Conservation (phyloP, 306 rosid genomes). For the Amphicarpaea edgeworthii region DNA sequence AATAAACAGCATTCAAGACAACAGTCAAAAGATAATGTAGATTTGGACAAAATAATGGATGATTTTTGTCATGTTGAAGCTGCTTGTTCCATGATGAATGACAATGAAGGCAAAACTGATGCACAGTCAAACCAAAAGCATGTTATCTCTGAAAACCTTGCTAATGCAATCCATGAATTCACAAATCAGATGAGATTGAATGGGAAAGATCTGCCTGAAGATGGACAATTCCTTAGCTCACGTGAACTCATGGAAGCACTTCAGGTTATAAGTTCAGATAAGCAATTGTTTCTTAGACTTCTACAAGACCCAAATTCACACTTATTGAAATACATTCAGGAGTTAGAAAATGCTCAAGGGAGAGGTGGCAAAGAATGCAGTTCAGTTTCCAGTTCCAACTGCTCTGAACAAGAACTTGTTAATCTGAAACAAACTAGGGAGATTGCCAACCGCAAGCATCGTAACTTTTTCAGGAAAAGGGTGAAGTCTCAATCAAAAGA, state of each 20-base stretch:
- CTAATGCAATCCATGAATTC: conserved; percentile 66
- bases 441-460: conserved; percentile 66
- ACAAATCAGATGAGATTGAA: conserved; percentile 61
- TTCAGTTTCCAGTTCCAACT: conserved; percentile 52
- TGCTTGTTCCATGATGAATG: conserved; percentile 50
- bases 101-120: conserved; percentile 54
- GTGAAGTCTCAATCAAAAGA: conserved; percentile 64
- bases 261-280: conserved; percentile 77
- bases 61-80: conserved; percentile 67
- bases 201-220: conserved; percentile 66
- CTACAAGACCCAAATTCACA: conserved; percentile 80
- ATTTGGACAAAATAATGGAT: conserved; percentile 77
- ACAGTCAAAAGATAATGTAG: conserved; percentile 55
- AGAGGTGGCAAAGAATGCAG: conserved; percentile 53
- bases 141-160: conserved; percentile 64
- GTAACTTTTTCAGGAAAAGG: conserved; percentile 71
- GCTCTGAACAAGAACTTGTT: conserved; percentile 55
- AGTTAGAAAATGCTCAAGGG: conserved; percentile 59
- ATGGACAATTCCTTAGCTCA: conserved; percentile 59
- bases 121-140: conserved; percentile 53
- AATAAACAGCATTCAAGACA: conserved; percentile 54
- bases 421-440: conserved; percentile 59
- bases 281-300: conserved; percentile 72
- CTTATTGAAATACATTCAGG: conserved; percentile 67
- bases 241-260: conserved; percentile 74